Evolutionary conservation across 345 rosid species (phyloP), one percentile per base, ranked within the genome.

Genomic region (Eucalyptus erythrocorys): DNA sequence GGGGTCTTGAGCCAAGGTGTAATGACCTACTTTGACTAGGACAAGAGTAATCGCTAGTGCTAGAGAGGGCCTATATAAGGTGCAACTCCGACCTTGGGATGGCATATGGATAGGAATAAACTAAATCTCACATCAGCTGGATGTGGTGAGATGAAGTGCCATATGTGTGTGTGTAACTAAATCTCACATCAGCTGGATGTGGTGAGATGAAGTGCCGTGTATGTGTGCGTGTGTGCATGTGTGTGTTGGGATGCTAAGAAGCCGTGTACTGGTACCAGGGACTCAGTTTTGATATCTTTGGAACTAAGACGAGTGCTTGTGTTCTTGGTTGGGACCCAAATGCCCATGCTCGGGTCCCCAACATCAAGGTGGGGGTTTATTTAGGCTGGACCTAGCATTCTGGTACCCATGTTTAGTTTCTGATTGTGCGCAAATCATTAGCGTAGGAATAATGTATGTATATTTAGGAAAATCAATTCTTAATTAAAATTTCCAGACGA

Each of bases 361-460:
- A 24, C 61, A 55, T 24, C 0, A 1, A 19, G 30, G 13, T 9
- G 13, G 1, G 3, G 61, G 61, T 55, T 24, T 13, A 55, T 55
- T 24, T 30, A 55, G 61, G 61, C 2, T 24, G 30, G 30, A 24
- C 61, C 61, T 55, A 24, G 61, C 27, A 55, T 24, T 55, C 0
- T 2, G 6, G 13, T 24, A 30, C 61, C 30, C 6, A 22, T 55
- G 61, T 24, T 55, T 4, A 22, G 30, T 55, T 1, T 55, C 1
- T 55, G 3, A 55, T 9, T 55, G 13, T 55, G 61, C 0, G 13
- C 13, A 24, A 55, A 55, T 55, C 0, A 24, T 55, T 0, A 9
- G 1, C 0, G 0, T 6, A 2, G 5, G 1, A 55, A 1, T 9
- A 55, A 24, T 55, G 30, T 55, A 2, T 24, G 13, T 55, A 30